Evolutionary conservation across 805 yeast species (phyloP).

Genomic region (Wickerhamiella domercqiae): DNA sequence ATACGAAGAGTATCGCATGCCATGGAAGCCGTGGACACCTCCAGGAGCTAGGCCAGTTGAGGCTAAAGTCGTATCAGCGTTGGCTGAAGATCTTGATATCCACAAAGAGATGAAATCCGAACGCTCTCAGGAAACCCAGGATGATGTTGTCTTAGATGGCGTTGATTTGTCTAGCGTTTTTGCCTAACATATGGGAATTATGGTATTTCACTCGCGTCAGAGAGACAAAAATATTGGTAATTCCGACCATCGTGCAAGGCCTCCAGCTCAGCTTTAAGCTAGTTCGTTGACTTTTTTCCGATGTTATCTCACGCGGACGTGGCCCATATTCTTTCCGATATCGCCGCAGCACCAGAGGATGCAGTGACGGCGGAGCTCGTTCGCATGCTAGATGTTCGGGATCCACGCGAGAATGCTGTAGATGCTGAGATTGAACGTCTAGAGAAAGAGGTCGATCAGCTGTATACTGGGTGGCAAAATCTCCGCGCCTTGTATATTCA

Average conservation of each 20-base stretch:
- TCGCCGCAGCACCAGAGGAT: neutral
- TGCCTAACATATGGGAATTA: too few relatives aligned
- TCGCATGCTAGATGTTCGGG: neutral
- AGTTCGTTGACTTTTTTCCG: neutral
- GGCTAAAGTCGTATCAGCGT: neutral
- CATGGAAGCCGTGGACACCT: neutral
- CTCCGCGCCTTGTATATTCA: too few relatives aligned
- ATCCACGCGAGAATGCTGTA: neutral
- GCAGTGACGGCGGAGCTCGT: neutral
- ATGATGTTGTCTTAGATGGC: too few relatives aligned
- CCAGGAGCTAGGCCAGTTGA: neutral
- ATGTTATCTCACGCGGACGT: neutral
- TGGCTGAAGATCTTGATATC: constrained; percentile 3
- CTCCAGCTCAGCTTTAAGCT: neutral
- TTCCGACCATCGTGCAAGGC: too few relatives aligned
- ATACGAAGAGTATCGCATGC: neutral
- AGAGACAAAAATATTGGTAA: too few relatives aligned
- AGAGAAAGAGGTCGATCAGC: neutral
- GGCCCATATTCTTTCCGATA: neutral
- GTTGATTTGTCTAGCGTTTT: too few relatives aligned
- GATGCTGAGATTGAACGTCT: neutral
- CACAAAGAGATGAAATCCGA: constrained; percentile 1
- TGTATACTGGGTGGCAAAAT: too few relatives aligned
- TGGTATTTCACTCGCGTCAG: too few relatives aligned
- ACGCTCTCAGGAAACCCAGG: too few relatives aligned